These are phyloP conservation scores for Aspergillus puulaauensis DNA, from an alignment of 2,329 filamentous ascomycete genomes.

Conservation along the genomic window DNA sequence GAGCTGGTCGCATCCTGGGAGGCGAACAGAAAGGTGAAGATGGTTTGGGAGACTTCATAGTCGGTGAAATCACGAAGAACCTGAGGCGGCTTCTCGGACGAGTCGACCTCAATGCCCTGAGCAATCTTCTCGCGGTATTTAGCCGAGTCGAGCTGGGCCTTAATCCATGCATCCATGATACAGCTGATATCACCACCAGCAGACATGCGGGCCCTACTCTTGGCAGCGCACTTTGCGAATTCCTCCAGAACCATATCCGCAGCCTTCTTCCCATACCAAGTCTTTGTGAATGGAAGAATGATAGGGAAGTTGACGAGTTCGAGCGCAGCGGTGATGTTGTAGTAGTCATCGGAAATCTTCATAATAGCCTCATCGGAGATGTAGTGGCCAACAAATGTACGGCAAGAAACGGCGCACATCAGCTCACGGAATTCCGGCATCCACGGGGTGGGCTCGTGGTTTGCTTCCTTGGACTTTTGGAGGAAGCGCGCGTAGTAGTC, in stretches of 20 bases:
- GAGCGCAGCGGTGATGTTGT: conserved; percentile 89
- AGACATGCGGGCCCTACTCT: conserved; percentile 89
- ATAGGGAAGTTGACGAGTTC: conserved; percentile 98
- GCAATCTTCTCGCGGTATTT: conserved; percentile 76
- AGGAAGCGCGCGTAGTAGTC: conserved; percentile 80
- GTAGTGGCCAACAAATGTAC: conserved; percentile 97
- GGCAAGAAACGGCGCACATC: conserved; percentile 91
- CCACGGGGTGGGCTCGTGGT: conserved; percentile 76
- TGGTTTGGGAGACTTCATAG: conserved; percentile 50
- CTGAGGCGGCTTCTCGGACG: conserved; percentile 64
- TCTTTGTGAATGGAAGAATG: conserved; percentile 91
- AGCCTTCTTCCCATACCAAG: conserved; percentile 96
- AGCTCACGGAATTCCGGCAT: conserved; percentile 92
- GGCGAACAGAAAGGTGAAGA: conserved; percentile 57
- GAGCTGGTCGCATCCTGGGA: conserved; percentile 91
- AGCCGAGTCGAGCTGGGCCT: conserved; percentile 81
- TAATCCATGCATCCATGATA: conserved; percentile 94
- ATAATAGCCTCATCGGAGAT: conserved; percentile 86
- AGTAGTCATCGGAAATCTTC: conserved; percentile 95
- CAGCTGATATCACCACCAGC: conserved; percentile 83
- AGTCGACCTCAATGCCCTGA: conserved; percentile 66
- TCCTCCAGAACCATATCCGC: conserved; percentile 88
- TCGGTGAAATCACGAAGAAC: conserved; percentile 53
- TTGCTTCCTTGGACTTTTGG: conserved; percentile 68
- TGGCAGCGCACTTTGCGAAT: conserved; percentile 87